Evolutionary conservation across 169 alveolate species (phyloP).

Genomic region (Plasmodium berghei): DNA sequence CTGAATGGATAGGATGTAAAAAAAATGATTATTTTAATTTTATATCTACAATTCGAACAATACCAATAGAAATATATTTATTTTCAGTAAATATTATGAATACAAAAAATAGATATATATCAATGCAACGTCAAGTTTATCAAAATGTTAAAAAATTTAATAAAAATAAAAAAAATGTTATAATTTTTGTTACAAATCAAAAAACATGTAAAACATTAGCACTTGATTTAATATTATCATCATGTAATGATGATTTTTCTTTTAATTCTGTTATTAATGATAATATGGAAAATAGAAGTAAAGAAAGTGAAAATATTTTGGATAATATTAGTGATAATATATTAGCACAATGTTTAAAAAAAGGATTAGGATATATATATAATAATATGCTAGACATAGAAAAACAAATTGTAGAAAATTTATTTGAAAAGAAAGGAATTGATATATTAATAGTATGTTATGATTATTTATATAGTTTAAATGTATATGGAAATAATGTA

Average conservation of each 20-base stretch:
- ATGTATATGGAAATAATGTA: conserved; percentile 86
- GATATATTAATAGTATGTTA: conserved; percentile 92
- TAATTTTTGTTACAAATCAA: conserved; percentile 96
- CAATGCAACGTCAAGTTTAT: conserved; percentile 77
- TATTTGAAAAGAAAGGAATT: conserved; percentile 88
- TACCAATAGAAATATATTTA: conserved; percentile 84
- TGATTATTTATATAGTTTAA: conserved; percentile 94
- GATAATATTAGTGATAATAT: conserved; percentile 9
- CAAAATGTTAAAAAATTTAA: conserved; percentile 70
- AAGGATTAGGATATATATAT: conserved; percentile 79
- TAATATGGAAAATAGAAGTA: not conserved
- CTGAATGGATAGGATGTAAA: conserved; percentile 92
- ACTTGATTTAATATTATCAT: conserved; percentile 90
- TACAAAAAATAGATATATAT: conserved; percentile 61
- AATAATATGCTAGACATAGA: conserved; percentile 88
- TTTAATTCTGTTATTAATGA: conserved; percentile 2
- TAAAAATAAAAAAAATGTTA: conserved; percentile 83
- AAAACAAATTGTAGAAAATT: conserved; percentile 85
- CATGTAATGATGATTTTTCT: conserved; percentile 83
- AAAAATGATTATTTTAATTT: conserved; percentile 84
- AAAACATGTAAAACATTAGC: conserved; percentile 96
- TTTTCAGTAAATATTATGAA: conserved; percentile 76
- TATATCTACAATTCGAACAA: conserved; percentile 88
- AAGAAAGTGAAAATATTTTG: conserved; percentile 5
- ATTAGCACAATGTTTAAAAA: conserved; percentile 8